Evolutionary conservation across 768 basidiomycete genomes (phyloP).

Genomic region (Gelatoporia subvermispora): DNA sequence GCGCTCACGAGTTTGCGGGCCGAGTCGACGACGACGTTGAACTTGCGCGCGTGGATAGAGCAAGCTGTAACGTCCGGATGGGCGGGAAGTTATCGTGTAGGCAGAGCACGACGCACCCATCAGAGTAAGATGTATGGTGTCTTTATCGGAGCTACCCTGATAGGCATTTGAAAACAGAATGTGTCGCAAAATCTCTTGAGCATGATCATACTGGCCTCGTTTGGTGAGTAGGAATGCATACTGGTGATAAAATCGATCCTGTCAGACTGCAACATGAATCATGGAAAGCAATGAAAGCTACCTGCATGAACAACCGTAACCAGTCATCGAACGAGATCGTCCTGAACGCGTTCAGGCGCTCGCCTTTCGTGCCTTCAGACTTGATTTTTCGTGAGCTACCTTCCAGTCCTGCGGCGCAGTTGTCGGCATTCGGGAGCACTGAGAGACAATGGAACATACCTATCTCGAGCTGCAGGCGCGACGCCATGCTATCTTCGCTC

Average conservation of each 20-base stretch:
- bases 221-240: slow-evolving; percentile 69
- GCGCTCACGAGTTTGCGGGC: slow-evolving; percentile 67
- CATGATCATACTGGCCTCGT: slow-evolving; percentile 57
- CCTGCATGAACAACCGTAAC: slow-evolving; percentile 83
- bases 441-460: slow-evolving; percentile 36
- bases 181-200: slow-evolving; percentile 74
- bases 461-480: slow-evolving; percentile 69
- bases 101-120: slow-evolving; percentile 48
- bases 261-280: background rate
- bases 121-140: slow-evolving; percentile 69
- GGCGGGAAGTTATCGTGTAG: background rate
- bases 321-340: slow-evolving; percentile 82
- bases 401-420: slow-evolving; percentile 54
- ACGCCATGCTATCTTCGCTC: slow-evolving; percentile 69
- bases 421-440: background rate
- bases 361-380: slow-evolving; percentile 34
- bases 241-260: slow-evolving; percentile 31
- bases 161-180: slow-evolving; percentile 72
- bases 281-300: slow-evolving; percentile 26
- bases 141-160: slow-evolving; percentile 53
- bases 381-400: slow-evolving; percentile 45
- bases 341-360: slow-evolving; percentile 65
- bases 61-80: slow-evolving; percentile 49
- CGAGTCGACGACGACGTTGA: slow-evolving; percentile 63
- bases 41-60: slow-evolving; percentile 54